These are phyloP conservation scores for Carex cristatella DNA, from an alignment of 176 grass and related monocot species.

Conservation along the genomic window DNA sequence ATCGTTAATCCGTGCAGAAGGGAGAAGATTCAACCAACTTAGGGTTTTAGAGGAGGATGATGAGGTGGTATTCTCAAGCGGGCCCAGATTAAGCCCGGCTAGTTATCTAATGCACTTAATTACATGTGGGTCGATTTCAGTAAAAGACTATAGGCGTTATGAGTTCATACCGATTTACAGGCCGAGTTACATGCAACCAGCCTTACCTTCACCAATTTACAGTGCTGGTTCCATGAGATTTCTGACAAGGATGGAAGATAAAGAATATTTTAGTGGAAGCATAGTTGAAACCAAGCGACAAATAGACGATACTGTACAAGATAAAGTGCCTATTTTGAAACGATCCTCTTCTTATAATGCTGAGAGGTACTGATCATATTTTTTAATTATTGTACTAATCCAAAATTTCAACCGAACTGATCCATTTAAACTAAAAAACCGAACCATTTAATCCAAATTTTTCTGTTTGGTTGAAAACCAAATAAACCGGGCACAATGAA, in stretches of 20 bases:
- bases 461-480: too few species aligned
- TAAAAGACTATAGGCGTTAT: constrained; percentile 53
- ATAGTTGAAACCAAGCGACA: constrained; percentile 71
- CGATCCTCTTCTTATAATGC: constrained; percentile 87
- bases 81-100: constrained; percentile 50
- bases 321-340: constrained; percentile 54
- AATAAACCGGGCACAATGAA: too few species aligned
- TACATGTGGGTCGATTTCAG: constrained; percentile 74
- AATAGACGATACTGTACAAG: constrained; percentile 30
- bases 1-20: constrained; percentile 65
- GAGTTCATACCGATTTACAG: constrained; percentile 52
- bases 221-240: constrained; percentile 41
- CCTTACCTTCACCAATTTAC: constrained; percentile 56
- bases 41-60: constrained; percentile 72
- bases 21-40: constrained; percentile 29
- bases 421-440: too few species aligned
- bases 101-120: constrained; percentile 89
- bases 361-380: constrained; percentile 44
- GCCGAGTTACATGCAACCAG: constrained; percentile 58
- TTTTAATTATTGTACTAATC: background rate
- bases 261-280: constrained; percentile 89
- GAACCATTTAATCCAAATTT: too few species aligned
- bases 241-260: constrained; percentile 49
- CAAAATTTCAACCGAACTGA: too few species aligned
- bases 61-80: constrained; percentile 40